Conservation (phyloP, 352 stramenopile genomes). For the Elongisporangium undulatum region DNA sequence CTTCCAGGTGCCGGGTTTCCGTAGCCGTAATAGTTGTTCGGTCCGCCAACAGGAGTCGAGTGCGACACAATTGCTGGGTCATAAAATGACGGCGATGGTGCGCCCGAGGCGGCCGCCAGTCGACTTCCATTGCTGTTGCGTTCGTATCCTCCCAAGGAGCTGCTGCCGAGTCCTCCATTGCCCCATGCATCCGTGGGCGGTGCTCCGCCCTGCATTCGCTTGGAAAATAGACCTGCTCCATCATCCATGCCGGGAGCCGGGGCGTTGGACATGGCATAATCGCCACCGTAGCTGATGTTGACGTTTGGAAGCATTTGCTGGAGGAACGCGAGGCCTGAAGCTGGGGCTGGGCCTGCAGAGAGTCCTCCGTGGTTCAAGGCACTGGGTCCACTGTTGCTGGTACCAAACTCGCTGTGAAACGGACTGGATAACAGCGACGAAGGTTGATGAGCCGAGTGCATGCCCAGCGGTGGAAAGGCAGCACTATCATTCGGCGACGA, state of each 20-base stretch:
- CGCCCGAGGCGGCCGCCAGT: slow-evolving; percentile 1
- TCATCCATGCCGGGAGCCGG: slow-evolving; percentile 11
- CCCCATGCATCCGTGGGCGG: slow-evolving; percentile 1
- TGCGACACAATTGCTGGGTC: slow-evolving; percentile 48
- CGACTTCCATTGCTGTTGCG: slow-evolving; percentile 12
- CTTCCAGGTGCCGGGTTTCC: slow-evolving; percentile 17
- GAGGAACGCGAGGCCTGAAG: slow-evolving; percentile 63
- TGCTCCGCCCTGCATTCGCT: slow-evolving; percentile 24
- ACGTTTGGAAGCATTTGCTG: slow-evolving; percentile 88
- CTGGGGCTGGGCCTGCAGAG: slow-evolving; percentile 2
- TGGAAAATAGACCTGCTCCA: slow-evolving; percentile 26
- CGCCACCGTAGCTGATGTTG: slow-evolving; percentile 83
- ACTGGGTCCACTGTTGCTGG: slow-evolving; percentile 8
- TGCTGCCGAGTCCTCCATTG: slow-evolving; percentile 5
- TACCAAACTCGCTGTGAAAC: slow-evolving; percentile 26
- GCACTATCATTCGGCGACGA: slow-evolving; percentile 22
- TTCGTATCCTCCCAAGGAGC: slow-evolving; percentile 21
- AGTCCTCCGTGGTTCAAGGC: slow-evolving; percentile 2
- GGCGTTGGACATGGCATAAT: slow-evolving; percentile 25
- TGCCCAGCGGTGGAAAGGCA: slow-evolving; percentile 34
- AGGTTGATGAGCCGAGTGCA: slow-evolving; percentile 17
- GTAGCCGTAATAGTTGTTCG: slow-evolving; percentile 32
- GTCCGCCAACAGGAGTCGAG: slow-evolving; percentile 19
- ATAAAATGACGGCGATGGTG: slow-evolving; percentile 27
- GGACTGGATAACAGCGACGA: slow-evolving; percentile 19